Percentiles rank a stretch among this genome's conserved stretches.
phyloP scores from a whole-genome alignment of 208 protist genomes.

The Trypanosoma cruzi region DNA sequence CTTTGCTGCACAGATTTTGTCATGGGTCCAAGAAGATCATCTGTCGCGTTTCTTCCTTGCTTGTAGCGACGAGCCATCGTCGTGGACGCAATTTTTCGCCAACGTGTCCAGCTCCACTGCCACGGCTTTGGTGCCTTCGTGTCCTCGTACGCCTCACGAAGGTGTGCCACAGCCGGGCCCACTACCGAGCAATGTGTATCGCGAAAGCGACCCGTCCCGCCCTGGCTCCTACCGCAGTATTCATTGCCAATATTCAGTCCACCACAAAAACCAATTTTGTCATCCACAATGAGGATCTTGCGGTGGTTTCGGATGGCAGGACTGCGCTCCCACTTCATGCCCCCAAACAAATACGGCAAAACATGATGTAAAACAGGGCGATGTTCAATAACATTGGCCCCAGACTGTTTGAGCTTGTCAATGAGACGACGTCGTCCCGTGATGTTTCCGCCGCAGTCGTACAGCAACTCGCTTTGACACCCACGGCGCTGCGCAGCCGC shows the following conservation, averaged over 20 bases:
- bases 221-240: slow-evolving; percentile 75
- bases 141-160: slow-evolving; percentile 85
- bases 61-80: slow-evolving; percentile 44
- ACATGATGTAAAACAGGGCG: slow-evolving; percentile 83
- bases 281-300: slow-evolving; percentile 91
- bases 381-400: slow-evolving; percentile 80
- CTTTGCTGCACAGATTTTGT: slow-evolving; percentile 24
- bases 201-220: slow-evolving; percentile 80
- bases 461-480: slow-evolving; percentile 84
- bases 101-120: slow-evolving; percentile 78
- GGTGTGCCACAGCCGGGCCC: slow-evolving; percentile 75
- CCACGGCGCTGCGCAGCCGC: slow-evolving; percentile 68
- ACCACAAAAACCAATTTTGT: slow-evolving; percentile 86
- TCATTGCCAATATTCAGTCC: slow-evolving; percentile 94
- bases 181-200: slow-evolving; percentile 85
- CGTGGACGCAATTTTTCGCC: slow-evolving; percentile 79
- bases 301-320: slow-evolving; percentile 91
- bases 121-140: slow-evolving; percentile 84
- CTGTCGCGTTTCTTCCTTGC: slow-evolving; percentile 36
- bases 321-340: slow-evolving; percentile 78
- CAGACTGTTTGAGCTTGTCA: slow-evolving; percentile 65
- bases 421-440: slow-evolving; percentile 74
- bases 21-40: slow-evolving; percentile 29
- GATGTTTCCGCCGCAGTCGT: slow-evolving; percentile 93
- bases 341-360: slow-evolving; percentile 62